These are phyloP conservation scores for Calocybe indica DNA, from an alignment of 768 basidiomycete species.

Conservation along the genomic window DNA sequence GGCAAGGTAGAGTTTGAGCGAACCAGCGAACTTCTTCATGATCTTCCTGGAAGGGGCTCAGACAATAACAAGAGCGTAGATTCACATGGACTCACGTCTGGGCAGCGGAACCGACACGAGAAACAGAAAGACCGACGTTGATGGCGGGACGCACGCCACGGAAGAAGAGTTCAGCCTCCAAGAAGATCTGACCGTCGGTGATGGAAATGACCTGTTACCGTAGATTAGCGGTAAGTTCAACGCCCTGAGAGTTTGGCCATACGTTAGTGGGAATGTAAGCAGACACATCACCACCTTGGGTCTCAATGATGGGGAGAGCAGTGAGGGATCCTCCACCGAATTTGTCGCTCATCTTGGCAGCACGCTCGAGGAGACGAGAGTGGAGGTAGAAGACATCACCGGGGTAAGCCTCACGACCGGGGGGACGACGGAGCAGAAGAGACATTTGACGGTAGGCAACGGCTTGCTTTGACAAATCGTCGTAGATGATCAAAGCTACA, in stretches of 20 bases:
- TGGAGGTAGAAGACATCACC: slow-evolving; percentile 99
- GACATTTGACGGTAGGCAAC: slow-evolving; percentile 99
- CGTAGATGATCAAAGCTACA: slow-evolving; percentile 94
- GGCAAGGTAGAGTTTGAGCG: slow-evolving; percentile 98
- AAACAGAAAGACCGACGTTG: slow-evolving; percentile 99
- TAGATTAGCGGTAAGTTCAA: slow-evolving; percentile 5
- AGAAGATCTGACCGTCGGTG: slow-evolving; percentile 99
- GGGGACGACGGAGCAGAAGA: slow-evolving; percentile 97
- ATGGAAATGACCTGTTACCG: slow-evolving; percentile 89
- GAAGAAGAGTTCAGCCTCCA: slow-evolving; percentile 99
- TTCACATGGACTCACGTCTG: slow-evolving; percentile 72
- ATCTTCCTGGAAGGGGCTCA: slow-evolving; percentile 59
- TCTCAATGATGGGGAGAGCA: slow-evolving; percentile 99
- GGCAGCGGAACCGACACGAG: slow-evolving; percentile 99
- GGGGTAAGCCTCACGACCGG: slow-evolving; percentile 99
- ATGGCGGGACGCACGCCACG: slow-evolving; percentile 99
- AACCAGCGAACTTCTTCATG: slow-evolving; percentile 99
- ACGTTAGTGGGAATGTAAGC: slow-evolving; percentile 97
- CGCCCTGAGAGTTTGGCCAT: slow-evolving; percentile 17
- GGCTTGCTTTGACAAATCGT: slow-evolving; percentile 99
- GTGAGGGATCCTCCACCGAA: slow-evolving; percentile 98
- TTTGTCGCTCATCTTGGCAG: slow-evolving; percentile 99
- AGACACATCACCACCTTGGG: slow-evolving; percentile 99
- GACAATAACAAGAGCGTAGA: not conserved
- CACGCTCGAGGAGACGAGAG: slow-evolving; percentile 99